A percentile compares a stretch with the other conserved stretches of the same genome.
phyloP scores from a whole-genome alignment of 768 basidiomycete genomes.

The Lactarius sanguifluus region DNA sequence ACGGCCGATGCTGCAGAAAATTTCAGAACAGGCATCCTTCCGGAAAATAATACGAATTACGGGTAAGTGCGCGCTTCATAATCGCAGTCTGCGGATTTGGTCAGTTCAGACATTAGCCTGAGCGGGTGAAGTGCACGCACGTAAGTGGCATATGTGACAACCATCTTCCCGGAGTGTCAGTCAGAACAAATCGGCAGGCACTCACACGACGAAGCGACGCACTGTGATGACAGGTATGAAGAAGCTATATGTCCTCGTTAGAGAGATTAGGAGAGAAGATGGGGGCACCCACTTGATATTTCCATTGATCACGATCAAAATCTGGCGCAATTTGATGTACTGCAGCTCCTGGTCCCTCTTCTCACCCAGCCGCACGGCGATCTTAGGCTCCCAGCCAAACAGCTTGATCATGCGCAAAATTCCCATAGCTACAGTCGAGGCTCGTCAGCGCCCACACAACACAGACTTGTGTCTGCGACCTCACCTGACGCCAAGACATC shows the following conservation, averaged over 20 bases:
- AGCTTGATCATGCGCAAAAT: slow-evolving; percentile 54
- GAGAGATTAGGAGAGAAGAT: not conserved
- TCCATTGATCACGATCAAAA: slow-evolving; percentile 38
- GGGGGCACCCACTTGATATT: slow-evolving; percentile 35
- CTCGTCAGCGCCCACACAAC: slow-evolving; percentile 13
- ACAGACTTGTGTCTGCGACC: not conserved
- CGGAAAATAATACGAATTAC: not conserved
- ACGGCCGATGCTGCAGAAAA: slow-evolving; percentile 31
- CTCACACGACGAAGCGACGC: not conserved
- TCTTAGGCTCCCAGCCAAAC: slow-evolving; percentile 61
- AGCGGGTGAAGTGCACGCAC: slow-evolving; percentile 6
- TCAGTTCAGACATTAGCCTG: not conserved
- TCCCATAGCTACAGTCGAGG: slow-evolving; percentile 33
- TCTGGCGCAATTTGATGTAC: slow-evolving; percentile 38
- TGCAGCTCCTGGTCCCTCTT: slow-evolving; percentile 44
- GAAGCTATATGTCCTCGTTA: slow-evolving; percentile 31
- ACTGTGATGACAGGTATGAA: slow-evolving; percentile 42
- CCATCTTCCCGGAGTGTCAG: slow-evolving; percentile 32
- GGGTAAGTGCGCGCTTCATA: slow-evolving; percentile 38
- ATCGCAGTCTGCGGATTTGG: slow-evolving; percentile 33
- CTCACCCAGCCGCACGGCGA: slow-evolving; percentile 34
- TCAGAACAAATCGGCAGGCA: not conserved
- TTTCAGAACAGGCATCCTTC: not conserved
- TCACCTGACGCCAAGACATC: too few species aligned
- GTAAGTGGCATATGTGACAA: slow-evolving; percentile 40